These are phyloP conservation scores for Leishmania turanica DNA, from an alignment of 208 protist species.

Conservation along the genomic window DNA sequence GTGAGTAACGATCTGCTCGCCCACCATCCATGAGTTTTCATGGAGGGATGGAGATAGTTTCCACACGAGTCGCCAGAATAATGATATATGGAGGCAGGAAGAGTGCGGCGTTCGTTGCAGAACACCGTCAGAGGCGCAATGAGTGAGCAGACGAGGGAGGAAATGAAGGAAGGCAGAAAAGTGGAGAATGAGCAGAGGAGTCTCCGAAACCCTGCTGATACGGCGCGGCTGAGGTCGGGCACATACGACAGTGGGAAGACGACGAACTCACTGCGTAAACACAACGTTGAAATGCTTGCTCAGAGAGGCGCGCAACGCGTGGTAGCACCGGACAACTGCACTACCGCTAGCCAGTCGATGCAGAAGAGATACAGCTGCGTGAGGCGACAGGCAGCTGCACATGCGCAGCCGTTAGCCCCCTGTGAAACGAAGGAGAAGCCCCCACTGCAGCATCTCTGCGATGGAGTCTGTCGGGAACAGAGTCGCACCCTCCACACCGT, in stretches of 20 bases:
- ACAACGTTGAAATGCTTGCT: neutral
- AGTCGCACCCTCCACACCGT: neutral
- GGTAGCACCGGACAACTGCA: neutral
- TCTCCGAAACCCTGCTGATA: too few species aligned
- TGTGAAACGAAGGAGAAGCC: neutral
- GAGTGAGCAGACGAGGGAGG: neutral
- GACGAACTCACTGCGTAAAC: neutral
- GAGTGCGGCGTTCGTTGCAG: neutral
- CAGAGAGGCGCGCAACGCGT: neutral
- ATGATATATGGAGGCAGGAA: neutral
- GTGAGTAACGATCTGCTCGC: neutral
- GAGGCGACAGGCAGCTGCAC: neutral
- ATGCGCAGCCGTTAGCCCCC: neutral
- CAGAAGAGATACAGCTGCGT: neutral
- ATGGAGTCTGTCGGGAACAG: neutral
- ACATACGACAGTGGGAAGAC: neutral
- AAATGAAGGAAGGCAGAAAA: neutral
- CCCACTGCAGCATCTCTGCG: neutral
- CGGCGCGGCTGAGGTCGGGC: neutral
- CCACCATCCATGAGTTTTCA: neutral
- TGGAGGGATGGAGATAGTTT: neutral
- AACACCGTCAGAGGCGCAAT: too few species aligned
- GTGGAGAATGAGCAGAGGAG: too few species aligned
- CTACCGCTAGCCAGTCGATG: neutral
- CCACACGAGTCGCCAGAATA: neutral